These are phyloP conservation scores for Neurospora sublineolata DNA, from an alignment of 495 filamentous ascomycete genomes.

Conservation along the genomic window DNA sequence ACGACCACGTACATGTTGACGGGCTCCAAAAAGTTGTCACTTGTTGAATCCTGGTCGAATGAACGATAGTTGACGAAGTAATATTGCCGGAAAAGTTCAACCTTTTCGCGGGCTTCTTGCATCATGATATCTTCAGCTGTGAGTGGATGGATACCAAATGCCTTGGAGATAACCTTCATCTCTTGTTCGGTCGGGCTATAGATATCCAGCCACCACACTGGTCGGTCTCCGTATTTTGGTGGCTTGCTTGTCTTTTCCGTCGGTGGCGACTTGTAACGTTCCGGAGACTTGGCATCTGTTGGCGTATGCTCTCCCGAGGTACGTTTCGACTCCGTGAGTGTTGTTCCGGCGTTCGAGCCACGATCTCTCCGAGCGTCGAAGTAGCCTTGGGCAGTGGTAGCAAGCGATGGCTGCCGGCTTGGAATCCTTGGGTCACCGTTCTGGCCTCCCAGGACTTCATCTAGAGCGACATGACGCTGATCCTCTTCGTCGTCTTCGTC, in stretches of 20 bases:
- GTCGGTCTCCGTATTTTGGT: constrained; percentile 72
- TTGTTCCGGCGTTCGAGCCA: background rate
- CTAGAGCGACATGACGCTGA: constrained; percentile 13
- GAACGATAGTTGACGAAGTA: constrained; percentile 97
- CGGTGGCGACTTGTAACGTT: constrained; percentile 14
- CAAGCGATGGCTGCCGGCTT: constrained; percentile 24
- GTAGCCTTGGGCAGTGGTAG: constrained; percentile 16
- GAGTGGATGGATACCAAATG: constrained; percentile 88
- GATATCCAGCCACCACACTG: constrained; percentile 93
- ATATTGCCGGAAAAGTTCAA: constrained; percentile 92
- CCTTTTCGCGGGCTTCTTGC: constrained; percentile 93
- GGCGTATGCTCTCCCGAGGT: constrained; percentile 10
- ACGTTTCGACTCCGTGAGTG: constrained; percentile 7
- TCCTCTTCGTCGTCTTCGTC: constrained; percentile 46
- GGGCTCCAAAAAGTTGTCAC: constrained; percentile 80
- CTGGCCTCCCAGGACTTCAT: constrained; percentile 15
- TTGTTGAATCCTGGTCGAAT: constrained; percentile 86
- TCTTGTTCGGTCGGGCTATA: constrained; percentile 82
- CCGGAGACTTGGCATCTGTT: constrained; percentile 13
- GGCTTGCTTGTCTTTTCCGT: constrained; percentile 28
- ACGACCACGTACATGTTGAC: constrained; percentile 97
- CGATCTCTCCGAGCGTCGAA: constrained; percentile 11
- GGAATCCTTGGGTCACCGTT: constrained; percentile 19
- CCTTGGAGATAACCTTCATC: constrained; percentile 82
- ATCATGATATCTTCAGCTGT: constrained; percentile 95